Percentiles rank a stretch among this genome's conserved stretches.
phyloP scores from a whole-genome alignment of 2,329 filamentous ascomycete genomes.

The Botrytis medusae region DNA sequence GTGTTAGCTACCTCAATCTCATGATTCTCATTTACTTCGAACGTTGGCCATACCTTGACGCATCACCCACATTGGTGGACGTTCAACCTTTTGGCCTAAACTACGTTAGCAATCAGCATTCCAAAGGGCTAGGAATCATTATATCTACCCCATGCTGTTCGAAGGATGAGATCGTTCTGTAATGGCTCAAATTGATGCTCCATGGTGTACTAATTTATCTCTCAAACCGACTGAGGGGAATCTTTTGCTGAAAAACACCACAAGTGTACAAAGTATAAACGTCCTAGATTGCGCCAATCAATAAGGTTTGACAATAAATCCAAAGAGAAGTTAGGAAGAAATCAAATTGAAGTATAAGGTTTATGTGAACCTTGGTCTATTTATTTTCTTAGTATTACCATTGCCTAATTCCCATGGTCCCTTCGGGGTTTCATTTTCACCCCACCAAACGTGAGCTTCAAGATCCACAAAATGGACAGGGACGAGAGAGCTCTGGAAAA shows the following conservation, averaged over 20 bases:
- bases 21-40: not conserved
- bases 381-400: not conserved
- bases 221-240: not conserved
- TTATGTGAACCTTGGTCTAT: constrained; percentile 9
- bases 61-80: constrained; percentile 98
- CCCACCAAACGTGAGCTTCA: constrained; percentile 1
- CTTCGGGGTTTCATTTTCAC: constrained; percentile 1
- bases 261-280: not conserved
- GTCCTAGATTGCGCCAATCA: not conserved
- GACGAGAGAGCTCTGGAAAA: constrained; percentile 8
- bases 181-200: constrained; percentile 73
- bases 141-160: constrained; percentile 76
- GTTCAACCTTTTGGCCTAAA: constrained; percentile 82
- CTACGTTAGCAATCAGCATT: constrained; percentile 25
- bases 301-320: not conserved
- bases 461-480: not conserved
- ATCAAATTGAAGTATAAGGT: not conserved
- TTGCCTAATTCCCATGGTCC: not conserved
- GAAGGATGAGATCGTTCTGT: constrained; percentile 88
- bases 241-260: not conserved
- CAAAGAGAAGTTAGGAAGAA: not conserved
- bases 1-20: constrained; percentile 9
- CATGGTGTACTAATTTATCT: constrained; percentile 47
- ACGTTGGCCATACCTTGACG: constrained; percentile 70
- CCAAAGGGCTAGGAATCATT: not conserved